Percentiles rank a stretch among this genome's conserved stretches.
Evolutionary conservation across 306 rosid species (phyloP).

Genomic region (Acacia crassicarpa): DNA sequence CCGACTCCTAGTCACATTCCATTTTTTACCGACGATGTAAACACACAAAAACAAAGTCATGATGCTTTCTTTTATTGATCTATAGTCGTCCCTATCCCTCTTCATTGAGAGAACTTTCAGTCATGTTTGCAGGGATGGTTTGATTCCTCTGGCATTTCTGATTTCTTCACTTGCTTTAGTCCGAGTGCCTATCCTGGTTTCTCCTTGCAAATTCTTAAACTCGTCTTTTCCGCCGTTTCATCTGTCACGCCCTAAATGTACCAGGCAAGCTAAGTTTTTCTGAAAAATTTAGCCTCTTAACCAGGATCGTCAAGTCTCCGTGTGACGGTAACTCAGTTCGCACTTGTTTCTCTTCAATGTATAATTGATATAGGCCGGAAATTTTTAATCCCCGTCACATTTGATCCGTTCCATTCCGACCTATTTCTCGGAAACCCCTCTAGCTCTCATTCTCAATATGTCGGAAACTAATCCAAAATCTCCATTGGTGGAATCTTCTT

Average conservation of each 20-base stretch:
- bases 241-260: background rate
- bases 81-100: background rate
- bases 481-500: conserved; percentile 30
- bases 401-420: background rate
- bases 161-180: conserved; percentile 7
- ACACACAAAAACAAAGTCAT: background rate
- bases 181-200: background rate
- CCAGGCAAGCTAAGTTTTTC: background rate
- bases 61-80: conserved; percentile 7
- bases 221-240: background rate
- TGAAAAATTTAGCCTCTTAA: background rate
- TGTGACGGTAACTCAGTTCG: conserved; percentile 6
- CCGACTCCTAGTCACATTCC: background rate
- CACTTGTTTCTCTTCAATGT: conserved; percentile 25
- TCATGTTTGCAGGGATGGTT: conserved; percentile 38
- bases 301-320: conserved; percentile 3
- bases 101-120: conserved; percentile 21
- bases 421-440: background rate
- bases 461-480: conserved; percentile 33
- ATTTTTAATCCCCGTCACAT: conserved; percentile 6
- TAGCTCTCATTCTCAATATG: conserved; percentile 29
- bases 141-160: conserved; percentile 16
- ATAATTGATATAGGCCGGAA: conserved; percentile 18
- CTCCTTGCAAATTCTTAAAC: background rate
- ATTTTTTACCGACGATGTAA: background rate